Percentiles rank a stretch among this genome's conserved stretches.
These are phyloP conservation scores for Solanum commersonii DNA, from an alignment of 257 asterid species.

Conservation along the genomic window DNA sequence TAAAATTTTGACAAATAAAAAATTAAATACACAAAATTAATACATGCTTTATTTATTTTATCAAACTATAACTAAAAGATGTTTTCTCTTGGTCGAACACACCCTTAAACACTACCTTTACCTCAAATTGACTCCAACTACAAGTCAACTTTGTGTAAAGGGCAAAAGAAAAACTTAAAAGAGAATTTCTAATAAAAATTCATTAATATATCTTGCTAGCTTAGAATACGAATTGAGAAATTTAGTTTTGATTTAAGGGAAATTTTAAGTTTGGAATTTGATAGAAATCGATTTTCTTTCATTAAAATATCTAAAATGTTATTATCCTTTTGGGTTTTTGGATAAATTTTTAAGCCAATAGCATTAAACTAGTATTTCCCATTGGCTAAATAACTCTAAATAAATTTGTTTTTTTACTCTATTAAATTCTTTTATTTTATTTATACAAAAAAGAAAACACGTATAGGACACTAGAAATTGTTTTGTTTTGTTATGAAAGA, in stretches of 20 bases:
- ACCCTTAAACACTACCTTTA: neutral
- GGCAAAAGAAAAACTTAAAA: neutral
- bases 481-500: neutral
- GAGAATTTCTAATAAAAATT: neutral
- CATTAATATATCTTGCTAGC: neutral
- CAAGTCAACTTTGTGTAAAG: neutral
- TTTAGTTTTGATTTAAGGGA: neutral
- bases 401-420: too few species aligned
- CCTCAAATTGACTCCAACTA: neutral
- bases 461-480: too few species aligned
- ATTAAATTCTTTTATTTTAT: too few species aligned
- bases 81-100: neutral
- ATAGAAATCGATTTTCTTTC: neutral
- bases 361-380: neutral
- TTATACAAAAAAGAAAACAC: too few species aligned
- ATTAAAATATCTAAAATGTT: neutral
- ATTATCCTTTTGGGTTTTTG: too few species aligned
- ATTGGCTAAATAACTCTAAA: neutral
- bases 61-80: neutral
- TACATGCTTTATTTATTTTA: too few species aligned
- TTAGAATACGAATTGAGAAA: neutral
- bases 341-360: neutral
- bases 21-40: too few species aligned
- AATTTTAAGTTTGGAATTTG: neutral
- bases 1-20: neutral